Conservation (phyloP, 2,329 filamentous ascomycete species). For the Cercospora zeina region DNA sequence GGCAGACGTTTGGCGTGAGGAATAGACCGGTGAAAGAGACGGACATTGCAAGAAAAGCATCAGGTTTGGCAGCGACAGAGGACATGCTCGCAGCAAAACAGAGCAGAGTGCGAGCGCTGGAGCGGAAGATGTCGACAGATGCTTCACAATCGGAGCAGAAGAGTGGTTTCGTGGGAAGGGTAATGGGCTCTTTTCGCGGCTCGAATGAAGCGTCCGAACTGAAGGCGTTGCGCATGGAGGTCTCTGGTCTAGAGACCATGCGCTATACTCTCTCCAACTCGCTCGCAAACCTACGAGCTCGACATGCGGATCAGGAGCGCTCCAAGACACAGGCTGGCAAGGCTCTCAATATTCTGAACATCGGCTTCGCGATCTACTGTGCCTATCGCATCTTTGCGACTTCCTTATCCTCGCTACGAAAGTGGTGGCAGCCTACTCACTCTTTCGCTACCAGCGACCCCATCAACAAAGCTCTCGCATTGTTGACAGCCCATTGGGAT, state of each 20-base stretch:
- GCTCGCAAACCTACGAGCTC: slow-evolving; percentile 62
- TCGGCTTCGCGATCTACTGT: slow-evolving; percentile 77
- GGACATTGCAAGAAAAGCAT: slow-evolving; percentile 74
- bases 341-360: slow-evolving; percentile 62
- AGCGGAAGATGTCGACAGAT: slow-evolving; percentile 60
- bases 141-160: slow-evolving; percentile 37
- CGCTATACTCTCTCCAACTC: slow-evolving; percentile 67
- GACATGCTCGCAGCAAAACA: slow-evolving; percentile 78
- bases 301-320: slow-evolving; percentile 64
- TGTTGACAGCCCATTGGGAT: slow-evolving; percentile 81
- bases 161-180: slow-evolving; percentile 68
- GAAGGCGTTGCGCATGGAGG: slow-evolving; percentile 67
- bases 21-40: slow-evolving; percentile 62
- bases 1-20: slow-evolving; percentile 74
- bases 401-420: slow-evolving; percentile 65
- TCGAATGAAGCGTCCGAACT: slow-evolving; percentile 60
- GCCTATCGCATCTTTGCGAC: slow-evolving; percentile 79
- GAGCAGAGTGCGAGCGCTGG: slow-evolving; percentile 68
- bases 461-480: slow-evolving; percentile 77
- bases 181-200: slow-evolving; percentile 70
- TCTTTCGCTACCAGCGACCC: slow-evolving; percentile 73
- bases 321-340: slow-evolving; percentile 68
- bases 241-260: slow-evolving; percentile 79
- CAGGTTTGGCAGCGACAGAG: slow-evolving; percentile 73
- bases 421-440: slow-evolving; percentile 48